phyloP scores from a whole-genome alignment of 306 rosid species.

The Ochetophila trinervis region DNA sequence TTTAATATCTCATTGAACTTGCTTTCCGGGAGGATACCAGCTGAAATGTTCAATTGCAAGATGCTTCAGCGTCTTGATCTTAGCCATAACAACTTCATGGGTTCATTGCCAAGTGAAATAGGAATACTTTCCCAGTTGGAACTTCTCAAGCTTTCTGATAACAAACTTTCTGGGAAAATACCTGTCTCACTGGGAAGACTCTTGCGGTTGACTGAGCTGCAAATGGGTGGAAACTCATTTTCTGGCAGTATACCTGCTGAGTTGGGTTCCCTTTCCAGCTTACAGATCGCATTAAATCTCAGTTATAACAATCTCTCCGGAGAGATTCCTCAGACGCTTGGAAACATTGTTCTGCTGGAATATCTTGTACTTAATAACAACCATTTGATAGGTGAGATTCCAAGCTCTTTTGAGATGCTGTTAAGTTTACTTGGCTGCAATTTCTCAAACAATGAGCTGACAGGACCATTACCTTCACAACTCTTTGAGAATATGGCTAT shows the following conservation, averaged over 20 bases:
- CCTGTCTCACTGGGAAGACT: conserved; percentile 62
- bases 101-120: conserved; percentile 53
- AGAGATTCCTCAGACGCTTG: conserved; percentile 58
- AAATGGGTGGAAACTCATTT: conserved; percentile 70
- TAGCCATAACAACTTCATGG: conserved; percentile 54
- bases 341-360: conserved; percentile 60
- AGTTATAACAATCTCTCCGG: conserved; percentile 73
- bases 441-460: conserved; percentile 71
- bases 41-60: conserved; percentile 50
- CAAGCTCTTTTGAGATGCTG: conserved; percentile 49
- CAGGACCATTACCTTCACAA: conserved; percentile 60
- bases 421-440: conserved; percentile 72
- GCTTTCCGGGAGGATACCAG: conserved; percentile 62
- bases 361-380: conserved; percentile 66
- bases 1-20: conserved; percentile 75
- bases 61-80: conserved; percentile 81
- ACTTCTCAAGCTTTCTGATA: conserved; percentile 74
- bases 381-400: conserved; percentile 64
- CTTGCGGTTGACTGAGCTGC: conserved; percentile 68
- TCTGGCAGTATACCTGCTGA: conserved; percentile 61
- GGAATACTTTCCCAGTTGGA: conserved; percentile 73
- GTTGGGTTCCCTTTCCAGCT: conserved; percentile 66
- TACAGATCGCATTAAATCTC: conserved; percentile 81
- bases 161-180: conserved; percentile 51
- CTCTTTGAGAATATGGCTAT: conserved; percentile 49